phyloP scores from a whole-genome alignment of 371 early-diverging fungal species.

The Actinomucor elegans region DNA sequence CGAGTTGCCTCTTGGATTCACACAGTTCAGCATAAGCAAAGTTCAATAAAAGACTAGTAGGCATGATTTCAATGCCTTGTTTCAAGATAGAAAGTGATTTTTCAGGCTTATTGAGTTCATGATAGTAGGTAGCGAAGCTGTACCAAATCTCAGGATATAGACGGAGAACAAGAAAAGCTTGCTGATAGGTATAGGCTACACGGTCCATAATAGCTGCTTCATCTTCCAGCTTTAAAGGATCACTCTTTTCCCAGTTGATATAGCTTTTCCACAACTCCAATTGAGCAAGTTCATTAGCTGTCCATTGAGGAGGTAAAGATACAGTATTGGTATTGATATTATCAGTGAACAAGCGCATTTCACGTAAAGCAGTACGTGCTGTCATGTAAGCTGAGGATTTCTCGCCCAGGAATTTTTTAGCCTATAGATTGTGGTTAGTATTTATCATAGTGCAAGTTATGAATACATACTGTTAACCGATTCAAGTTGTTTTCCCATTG shows the following conservation, averaged over 20 bases:
- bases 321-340: slow-evolving; percentile 63
- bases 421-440: slow-evolving; percentile 35
- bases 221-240: slow-evolving; percentile 84
- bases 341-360: slow-evolving; percentile 76
- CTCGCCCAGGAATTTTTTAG: slow-evolving; percentile 86
- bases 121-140: slow-evolving; percentile 66
- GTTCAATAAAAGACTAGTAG: slow-evolving; percentile 74
- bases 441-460: not conserved
- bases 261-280: slow-evolving; percentile 81
- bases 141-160: slow-evolving; percentile 91
- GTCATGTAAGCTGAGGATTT: slow-evolving; percentile 89
- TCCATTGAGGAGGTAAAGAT: slow-evolving; percentile 87
- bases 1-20: slow-evolving; percentile 73
- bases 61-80: slow-evolving; percentile 73
- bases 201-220: slow-evolving; percentile 59
- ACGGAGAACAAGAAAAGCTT: slow-evolving; percentile 79
- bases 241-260: slow-evolving; percentile 88
- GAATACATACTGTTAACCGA: slow-evolving; percentile 68
- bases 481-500: slow-evolving; percentile 88
- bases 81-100: slow-evolving; percentile 77
- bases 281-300: slow-evolving; percentile 67
- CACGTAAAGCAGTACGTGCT: slow-evolving; percentile 83
- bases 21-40: slow-evolving; percentile 87
- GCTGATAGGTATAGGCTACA: slow-evolving; percentile 84
- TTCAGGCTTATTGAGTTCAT: slow-evolving; percentile 64